phyloP scores from a whole-genome alignment of 306 rosid genomes.

The Trifolium fragiferum region DNA sequence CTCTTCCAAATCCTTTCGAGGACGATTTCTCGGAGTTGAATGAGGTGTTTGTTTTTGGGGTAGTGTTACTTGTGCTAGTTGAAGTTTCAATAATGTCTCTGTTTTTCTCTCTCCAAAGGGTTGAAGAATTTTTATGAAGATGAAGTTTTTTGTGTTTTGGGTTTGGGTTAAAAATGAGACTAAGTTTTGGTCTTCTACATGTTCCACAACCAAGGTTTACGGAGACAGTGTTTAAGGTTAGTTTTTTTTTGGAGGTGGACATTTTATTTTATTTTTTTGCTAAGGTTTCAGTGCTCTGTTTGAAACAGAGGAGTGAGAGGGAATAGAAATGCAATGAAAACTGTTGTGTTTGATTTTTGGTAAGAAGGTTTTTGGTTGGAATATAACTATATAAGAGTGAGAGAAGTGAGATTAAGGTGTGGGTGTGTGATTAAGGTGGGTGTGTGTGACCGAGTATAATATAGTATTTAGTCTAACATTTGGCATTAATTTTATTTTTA shows the following conservation, averaged over 20 bases:
- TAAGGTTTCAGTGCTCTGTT: constrained; percentile 23
- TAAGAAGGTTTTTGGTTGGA: neutral
- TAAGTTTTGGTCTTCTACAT: constrained; percentile 64
- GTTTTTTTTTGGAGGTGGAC: constrained; percentile 60
- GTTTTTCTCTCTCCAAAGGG: neutral
- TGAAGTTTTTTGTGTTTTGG: constrained; percentile 48
- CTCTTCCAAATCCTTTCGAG: constrained; percentile 62
- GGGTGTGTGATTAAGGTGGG: neutral
- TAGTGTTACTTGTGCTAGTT: constrained; percentile 30
- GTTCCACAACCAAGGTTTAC: constrained; percentile 70
- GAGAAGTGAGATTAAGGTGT: neutral
- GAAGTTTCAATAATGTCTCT: neutral
- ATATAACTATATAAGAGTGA: too few relatives aligned
- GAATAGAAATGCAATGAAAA: constrained; percentile 4
- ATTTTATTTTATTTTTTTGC: constrained; percentile 40
- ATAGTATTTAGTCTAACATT: too few relatives aligned
- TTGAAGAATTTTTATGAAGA: constrained; percentile 1
- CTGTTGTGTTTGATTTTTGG: neutral
- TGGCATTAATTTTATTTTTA: too few relatives aligned
- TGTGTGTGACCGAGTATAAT: too few relatives aligned
- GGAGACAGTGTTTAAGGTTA: constrained; percentile 53
- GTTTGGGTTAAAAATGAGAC: constrained; percentile 55
- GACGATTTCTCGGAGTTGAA: constrained; percentile 40
- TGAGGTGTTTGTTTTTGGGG: constrained; percentile 40
- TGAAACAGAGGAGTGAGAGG: neutral